Base-by-base conservation (phyloP, 192 early-diverging fungal species). In the Diversispora epigaea region DNA sequence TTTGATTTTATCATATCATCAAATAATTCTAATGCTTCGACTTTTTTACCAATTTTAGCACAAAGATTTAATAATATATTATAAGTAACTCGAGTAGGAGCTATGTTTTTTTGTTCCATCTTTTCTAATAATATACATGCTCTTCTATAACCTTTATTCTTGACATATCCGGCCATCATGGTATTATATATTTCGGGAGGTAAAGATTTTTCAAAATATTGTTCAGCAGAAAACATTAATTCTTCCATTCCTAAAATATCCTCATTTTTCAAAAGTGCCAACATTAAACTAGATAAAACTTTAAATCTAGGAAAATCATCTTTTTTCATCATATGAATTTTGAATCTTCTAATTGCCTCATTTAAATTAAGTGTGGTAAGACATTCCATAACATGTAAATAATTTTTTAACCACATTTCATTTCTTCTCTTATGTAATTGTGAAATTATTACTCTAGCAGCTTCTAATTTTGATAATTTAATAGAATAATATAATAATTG, bases 61-160 rank as follows among this genome's bases (percentile, higher is more conserved):
- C 44, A 75, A 43, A 62, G 14, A 32, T 50, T 22, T 22, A 75
- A 41, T 25, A 75, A 63, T 52, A 62, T 40, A 40, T 58, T 75
- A 52, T 75, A 75, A 40, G 58, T 50, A 22, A 39, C 17, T 19
- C 5, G 6, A 63, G 15, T 75, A 7, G 73, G 73, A 65, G n/a
- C n/a, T 39, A 75, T 3, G 5, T 54, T 54, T 7, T 43, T 61
- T 17, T 25, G 12, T 75, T 49, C 6, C 73, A 75, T 75, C 10
- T 40, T 1, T 46, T 75, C 49, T 56, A 71, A 57, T 41, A 71
- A n/a, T 21, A 19, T 2, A 39, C 39, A 43, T 0, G 69, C n/a
- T 17, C 47, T 71, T 44, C 17, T 22, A 0, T 57, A 44, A n/a
- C 57, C 40, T 12, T 71, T 58, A 14, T 39, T 12, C 44, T 58